phyloP scores from a whole-genome alignment of 768 basidiomycete species.

The Russula ochroleuca region DNA sequence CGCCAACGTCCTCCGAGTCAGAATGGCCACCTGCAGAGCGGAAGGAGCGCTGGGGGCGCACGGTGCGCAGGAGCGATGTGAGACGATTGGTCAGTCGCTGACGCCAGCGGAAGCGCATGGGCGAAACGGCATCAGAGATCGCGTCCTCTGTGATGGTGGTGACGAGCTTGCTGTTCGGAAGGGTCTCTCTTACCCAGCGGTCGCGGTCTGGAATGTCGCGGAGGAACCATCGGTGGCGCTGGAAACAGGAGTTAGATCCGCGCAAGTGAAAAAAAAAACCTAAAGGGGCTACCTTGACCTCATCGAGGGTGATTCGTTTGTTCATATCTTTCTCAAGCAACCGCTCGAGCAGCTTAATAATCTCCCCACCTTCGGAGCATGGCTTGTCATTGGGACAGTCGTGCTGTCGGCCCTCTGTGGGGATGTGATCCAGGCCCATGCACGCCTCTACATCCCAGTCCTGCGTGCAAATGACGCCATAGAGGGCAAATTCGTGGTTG shows the following conservation, averaged over 20 bases:
- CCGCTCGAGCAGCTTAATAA: conserved; percentile 66
- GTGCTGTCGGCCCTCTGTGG: conserved; percentile 59
- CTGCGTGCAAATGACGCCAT: conserved; percentile 70
- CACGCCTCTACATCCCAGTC: conserved; percentile 63
- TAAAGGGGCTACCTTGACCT: conserved; percentile 65
- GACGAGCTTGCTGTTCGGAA: conserved; percentile 45
- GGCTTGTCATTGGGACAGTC: conserved; percentile 30
- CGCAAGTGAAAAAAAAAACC: neutral
- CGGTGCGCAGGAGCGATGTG: conserved; percentile 47
- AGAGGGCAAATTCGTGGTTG: conserved; percentile 67
- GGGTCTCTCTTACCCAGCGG: conserved; percentile 66
- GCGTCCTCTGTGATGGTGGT: conserved; percentile 72
- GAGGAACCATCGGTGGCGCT: conserved; percentile 64
- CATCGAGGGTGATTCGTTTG: conserved; percentile 69
- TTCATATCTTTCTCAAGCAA: conserved; percentile 78
- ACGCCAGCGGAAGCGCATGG: conserved; percentile 59
- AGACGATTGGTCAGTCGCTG: conserved; percentile 44
- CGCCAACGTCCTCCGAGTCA: conserved; percentile 27
- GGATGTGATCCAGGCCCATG: conserved; percentile 69
- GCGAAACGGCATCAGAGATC: conserved; percentile 66
- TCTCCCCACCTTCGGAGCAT: conserved; percentile 51
- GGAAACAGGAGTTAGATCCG: conserved; percentile 17
- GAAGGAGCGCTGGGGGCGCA: conserved; percentile 37
- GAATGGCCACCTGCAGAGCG: conserved; percentile 28
- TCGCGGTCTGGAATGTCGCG: conserved; percentile 61